These are phyloP conservation scores for Posidonia australis DNA, from an alignment of 106 monocot genomes.

Conservation along the genomic window DNA sequence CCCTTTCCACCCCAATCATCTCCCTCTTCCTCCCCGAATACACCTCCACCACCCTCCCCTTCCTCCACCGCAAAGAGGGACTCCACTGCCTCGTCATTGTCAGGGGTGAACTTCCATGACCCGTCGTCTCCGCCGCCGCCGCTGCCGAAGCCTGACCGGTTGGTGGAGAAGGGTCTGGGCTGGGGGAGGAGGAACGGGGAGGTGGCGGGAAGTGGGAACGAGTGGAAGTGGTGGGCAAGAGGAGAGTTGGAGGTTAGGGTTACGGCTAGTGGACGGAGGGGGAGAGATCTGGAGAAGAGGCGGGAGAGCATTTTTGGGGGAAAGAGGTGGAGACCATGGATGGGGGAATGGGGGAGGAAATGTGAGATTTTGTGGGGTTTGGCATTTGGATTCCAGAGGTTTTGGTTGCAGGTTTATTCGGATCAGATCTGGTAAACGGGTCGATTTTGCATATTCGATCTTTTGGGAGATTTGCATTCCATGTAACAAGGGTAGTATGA, in stretches of 20 bases:
- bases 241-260: slow-evolving; percentile 1
- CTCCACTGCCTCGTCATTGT: neutral
- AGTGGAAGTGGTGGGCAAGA: neutral
- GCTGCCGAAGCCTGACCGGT: neutral
- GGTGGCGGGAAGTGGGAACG: neutral
- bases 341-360: too few species aligned
- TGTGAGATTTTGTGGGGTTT: neutral
- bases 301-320: slow-evolving; percentile 14
- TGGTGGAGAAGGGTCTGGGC: slow-evolving; percentile 7
- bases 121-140: neutral
- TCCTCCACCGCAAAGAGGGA: neutral
- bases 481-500: too few species aligned
- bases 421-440: neutral
- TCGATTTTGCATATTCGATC: neutral
- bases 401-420: neutral
- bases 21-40: neutral
- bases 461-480: too few species aligned
- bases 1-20: neutral
- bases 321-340: neutral
- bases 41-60: neutral
- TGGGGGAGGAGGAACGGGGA: neutral
- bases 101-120: neutral
- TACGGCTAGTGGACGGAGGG: slow-evolving; percentile 1
- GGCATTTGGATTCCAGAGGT: neutral
- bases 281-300: slow-evolving; percentile 4